Evolutionary conservation across 805 yeast genomes (phyloP).

Genomic region (Wickerhamiella azyma): DNA sequence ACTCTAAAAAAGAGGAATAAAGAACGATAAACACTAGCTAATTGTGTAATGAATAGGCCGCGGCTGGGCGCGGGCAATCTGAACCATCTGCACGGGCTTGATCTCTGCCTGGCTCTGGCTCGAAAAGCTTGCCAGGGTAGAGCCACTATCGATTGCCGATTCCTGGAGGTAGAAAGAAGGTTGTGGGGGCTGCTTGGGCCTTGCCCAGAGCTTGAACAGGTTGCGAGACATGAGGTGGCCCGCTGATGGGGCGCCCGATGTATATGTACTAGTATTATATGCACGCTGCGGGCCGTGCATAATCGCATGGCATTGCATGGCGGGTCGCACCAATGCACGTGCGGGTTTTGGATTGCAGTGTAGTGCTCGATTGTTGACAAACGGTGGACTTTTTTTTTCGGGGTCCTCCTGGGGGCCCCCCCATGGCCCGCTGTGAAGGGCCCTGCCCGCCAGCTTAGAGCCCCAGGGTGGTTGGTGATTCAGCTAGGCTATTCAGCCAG

Average conservation of each 20-base stretch:
- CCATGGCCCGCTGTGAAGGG: too few species aligned
- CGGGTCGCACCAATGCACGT: not conserved
- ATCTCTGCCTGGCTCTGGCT: not conserved
- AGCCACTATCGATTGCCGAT: not conserved
- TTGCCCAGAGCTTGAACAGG: not conserved
- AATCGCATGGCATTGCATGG: not conserved
- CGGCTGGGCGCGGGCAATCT: not conserved
- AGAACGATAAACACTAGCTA: not conserved
- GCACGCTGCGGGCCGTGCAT: not conserved
- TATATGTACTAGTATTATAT: not conserved
- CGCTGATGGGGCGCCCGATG: not conserved
- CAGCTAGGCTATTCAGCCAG: too few species aligned
- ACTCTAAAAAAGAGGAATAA: too few species aligned
- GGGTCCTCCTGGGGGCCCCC: too few species aligned
- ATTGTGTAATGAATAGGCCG: not conserved
- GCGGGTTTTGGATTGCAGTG: not conserved
- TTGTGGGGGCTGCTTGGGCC: not conserved
- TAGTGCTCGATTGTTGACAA: not conserved
- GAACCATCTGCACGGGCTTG: not conserved
- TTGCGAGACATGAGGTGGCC: not conserved
- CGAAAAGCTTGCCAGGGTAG: not conserved
- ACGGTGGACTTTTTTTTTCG: too few species aligned
- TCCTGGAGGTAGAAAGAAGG: not conserved
- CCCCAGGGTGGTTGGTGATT: too few species aligned
- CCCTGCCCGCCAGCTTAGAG: too few species aligned